Evolutionary conservation across 495 filamentous ascomycete genomes (phyloP), one percentile per base, ranked within the genome.

Genomic region (Podospora anserina): DNA sequence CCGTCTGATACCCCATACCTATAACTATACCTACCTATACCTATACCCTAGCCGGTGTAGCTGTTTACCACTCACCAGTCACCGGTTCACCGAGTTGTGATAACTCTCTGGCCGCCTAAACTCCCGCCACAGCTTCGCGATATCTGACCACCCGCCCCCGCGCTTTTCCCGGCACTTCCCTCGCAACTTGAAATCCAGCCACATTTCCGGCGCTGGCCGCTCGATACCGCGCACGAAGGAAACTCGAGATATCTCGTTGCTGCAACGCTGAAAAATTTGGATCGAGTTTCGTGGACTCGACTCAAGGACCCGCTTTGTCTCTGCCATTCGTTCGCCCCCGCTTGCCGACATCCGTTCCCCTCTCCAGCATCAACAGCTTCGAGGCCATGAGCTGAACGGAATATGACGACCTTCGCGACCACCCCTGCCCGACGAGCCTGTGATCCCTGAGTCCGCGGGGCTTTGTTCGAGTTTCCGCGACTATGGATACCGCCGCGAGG

Each of bases 401-500:
- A 76, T 75, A 81, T 81, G 79, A 79, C 73, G 71, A 72, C 69
- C 71, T 67, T 70, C 71, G 74, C 77, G 70, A 75, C 72, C 72
- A 73, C 71, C 62, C 70, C 68, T 69, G 69, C 53, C 69, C 70
- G 71, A 74, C 72, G 62, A 72, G 66, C 64, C 70, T 68, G 68
- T 65, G 68, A 74, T 69, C 71, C 74, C 63, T 71, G 74, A 75
- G 72, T 63, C 63, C 20, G 18, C 19, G 23, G 28, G 61, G 54
- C 61, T 58, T 54, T n/a, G 63, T 62, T 57, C 64, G 16, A 19
- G 58, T 55, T 30, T 61, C 68, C 70, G 60, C 69, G 71, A 81
- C 66, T 70, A 86, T 86, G 85, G 83, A 85, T 69, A 79, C 78
- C 66, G 74, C 79, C 73, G 75, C 76, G 60, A 75, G 72, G 71